phyloP scores from a whole-genome alignment of 768 basidiomycete genomes.

The Macrolepiota albuminosa region DNA sequence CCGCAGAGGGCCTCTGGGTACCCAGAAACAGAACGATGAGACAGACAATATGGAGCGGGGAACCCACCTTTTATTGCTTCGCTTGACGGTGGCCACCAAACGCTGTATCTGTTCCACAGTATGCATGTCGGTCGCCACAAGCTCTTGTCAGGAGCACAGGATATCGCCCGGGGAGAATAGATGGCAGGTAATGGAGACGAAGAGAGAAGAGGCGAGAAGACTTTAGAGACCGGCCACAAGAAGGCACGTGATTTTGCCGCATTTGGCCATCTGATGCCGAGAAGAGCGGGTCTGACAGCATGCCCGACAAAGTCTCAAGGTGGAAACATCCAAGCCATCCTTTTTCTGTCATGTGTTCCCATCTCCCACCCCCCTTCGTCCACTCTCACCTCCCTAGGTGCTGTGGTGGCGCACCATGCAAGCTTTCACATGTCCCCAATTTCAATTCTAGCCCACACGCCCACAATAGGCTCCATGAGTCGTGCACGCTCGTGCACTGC shows the following conservation, averaged over 20 bases:
- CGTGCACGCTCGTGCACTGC: neutral
- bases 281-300: neutral
- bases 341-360: neutral
- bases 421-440: neutral
- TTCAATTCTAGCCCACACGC: neutral
- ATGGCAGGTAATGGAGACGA: neutral
- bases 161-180: neutral
- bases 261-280: conserved; percentile 3
- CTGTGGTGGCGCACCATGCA: neutral
- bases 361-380: neutral
- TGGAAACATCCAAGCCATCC: neutral
- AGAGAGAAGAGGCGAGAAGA: neutral
- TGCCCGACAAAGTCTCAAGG: neutral
- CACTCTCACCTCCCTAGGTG: neutral
- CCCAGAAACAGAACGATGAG: neutral
- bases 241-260: neutral
- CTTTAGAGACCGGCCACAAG: neutral
- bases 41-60: neutral
- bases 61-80: neutral
- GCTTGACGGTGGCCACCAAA: neutral
- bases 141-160: neutral
- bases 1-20: neutral
- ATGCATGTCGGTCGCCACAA: neutral
- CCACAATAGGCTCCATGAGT: neutral
- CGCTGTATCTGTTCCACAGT: neutral